Conservation (phyloP, 176 grass and related monocot species). For the Ensete glaucum region DNA sequence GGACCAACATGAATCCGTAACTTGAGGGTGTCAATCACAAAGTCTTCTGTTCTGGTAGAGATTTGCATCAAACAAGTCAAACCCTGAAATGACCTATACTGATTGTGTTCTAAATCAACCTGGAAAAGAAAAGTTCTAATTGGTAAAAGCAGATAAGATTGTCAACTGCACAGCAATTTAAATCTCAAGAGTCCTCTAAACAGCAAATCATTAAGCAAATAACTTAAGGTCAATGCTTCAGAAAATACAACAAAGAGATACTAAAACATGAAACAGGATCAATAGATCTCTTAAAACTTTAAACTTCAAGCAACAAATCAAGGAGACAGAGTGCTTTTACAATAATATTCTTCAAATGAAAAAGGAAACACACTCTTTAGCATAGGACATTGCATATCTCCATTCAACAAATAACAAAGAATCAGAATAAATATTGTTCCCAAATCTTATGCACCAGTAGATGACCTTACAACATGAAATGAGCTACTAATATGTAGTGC, state of each 20-base stretch:
- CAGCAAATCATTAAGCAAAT: background rate
- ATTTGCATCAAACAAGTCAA: slow-evolving; percentile 99
- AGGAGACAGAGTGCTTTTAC: background rate
- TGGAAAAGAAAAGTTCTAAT: slow-evolving; percentile 23
- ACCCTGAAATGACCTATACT: slow-evolving; percentile 95
- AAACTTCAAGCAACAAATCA: background rate
- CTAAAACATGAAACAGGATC: background rate
- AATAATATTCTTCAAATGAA: background rate
- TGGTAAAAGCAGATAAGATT: slow-evolving; percentile 8
- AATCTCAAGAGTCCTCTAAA: background rate
- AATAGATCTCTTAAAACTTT: background rate
- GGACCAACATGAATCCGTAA: slow-evolving; percentile 68
- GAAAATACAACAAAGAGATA: background rate
- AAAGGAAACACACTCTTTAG: background rate
- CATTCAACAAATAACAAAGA: background rate
- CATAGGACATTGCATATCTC: background rate
- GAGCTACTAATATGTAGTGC: background rate
- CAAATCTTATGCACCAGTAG: no score
- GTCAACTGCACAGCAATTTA: slow-evolving; percentile 13
- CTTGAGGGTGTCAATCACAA: slow-evolving; percentile 87
- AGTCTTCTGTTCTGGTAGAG: slow-evolving; percentile 96
- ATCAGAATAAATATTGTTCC: no score
- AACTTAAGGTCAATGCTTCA: background rate
- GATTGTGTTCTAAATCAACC: slow-evolving; percentile 99
- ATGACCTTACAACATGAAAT: no score